A percentile compares a stretch with the other conserved stretches of the same genome.
phyloP scores from a whole-genome alignment of 176 grass and related monocot species.

The Dactylis glomerata region DNA sequence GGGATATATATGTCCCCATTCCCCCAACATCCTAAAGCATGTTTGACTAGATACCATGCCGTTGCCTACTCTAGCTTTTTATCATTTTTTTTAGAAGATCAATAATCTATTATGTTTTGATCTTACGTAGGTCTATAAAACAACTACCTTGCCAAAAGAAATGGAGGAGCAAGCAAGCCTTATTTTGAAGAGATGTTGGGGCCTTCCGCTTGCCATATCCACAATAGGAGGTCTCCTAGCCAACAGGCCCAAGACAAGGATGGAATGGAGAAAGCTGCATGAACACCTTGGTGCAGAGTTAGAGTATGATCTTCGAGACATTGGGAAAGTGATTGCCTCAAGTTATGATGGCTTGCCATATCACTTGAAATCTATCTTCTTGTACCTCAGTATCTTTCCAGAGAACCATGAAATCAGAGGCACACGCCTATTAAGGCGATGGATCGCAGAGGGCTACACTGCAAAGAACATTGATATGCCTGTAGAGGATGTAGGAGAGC shows the following conservation, averaged over 20 bases:
- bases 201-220: not conserved
- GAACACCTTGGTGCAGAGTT: not conserved
- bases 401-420: not conserved
- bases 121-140: not conserved
- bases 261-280: not conserved
- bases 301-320: not conserved
- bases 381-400: not conserved
- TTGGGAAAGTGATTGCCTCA: not conserved
- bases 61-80: not conserved
- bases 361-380: not conserved
- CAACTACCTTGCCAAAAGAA: not conserved
- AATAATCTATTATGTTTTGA: not conserved
- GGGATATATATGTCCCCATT: not conserved
- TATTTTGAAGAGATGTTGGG: not conserved
- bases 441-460: not conserved
- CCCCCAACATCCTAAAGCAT: not conserved
- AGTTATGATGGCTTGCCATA: not conserved
- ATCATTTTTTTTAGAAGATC: not conserved
- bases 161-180: not conserved
- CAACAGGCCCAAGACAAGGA: not conserved
- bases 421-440: not conserved
- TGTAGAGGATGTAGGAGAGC: not conserved
- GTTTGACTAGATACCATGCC: not conserved
- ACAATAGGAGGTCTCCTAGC: not conserved
- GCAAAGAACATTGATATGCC: not conserved